Conservation (phyloP, 2,329 filamentous ascomycete species). For the Curvularia verruculosa region DNA sequence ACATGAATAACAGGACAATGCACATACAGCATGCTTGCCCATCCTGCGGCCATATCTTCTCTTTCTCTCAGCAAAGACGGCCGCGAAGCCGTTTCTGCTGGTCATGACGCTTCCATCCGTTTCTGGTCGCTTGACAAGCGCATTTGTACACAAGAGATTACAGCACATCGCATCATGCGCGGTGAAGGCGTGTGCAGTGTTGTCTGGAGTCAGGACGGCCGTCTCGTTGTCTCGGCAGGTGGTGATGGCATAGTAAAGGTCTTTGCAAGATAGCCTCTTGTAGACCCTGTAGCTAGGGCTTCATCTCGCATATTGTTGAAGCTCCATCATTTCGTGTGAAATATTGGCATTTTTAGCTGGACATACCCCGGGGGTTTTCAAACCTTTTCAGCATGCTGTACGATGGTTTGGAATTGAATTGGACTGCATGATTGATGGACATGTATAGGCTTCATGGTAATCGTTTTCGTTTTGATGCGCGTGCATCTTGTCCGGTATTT, state of each 20-base stretch:
- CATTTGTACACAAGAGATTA: constrained; percentile 93
- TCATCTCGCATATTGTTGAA: constrained; percentile 13
- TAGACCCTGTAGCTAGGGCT: constrained; percentile 13
- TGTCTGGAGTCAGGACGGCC: constrained; percentile 93
- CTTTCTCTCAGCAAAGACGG: constrained; percentile 92
- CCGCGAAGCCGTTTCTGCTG: constrained; percentile 90
- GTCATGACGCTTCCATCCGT: constrained; percentile 91
- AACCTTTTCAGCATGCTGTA: constrained; percentile 7
- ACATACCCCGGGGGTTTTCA: constrained; percentile 20
- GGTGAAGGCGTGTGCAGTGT: constrained; percentile 94
- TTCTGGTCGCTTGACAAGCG: constrained; percentile 98
- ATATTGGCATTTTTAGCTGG: constrained; percentile 30
- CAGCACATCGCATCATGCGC: constrained; percentile 89
- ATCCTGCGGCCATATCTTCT: constrained; percentile 89
- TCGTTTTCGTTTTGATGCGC: constrained; percentile 12
- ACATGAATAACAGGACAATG: constrained; percentile 76
- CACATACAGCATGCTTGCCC: constrained; percentile 98
- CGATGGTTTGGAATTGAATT: constrained; percentile 4
- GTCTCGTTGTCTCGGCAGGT: constrained; percentile 92
- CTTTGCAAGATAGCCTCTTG: constrained; percentile 57
- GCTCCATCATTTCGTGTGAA: constrained; percentile 16
- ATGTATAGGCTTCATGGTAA: constrained; percentile 23
- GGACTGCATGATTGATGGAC: constrained; percentile 22
- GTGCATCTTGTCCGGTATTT: constrained; percentile 1
- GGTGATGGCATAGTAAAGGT: constrained; percentile 97